These are phyloP conservation scores for Tetrapisispora nanseiensis DNA, from an alignment of 805 yeast genomes.

Conservation along the genomic window DNA sequence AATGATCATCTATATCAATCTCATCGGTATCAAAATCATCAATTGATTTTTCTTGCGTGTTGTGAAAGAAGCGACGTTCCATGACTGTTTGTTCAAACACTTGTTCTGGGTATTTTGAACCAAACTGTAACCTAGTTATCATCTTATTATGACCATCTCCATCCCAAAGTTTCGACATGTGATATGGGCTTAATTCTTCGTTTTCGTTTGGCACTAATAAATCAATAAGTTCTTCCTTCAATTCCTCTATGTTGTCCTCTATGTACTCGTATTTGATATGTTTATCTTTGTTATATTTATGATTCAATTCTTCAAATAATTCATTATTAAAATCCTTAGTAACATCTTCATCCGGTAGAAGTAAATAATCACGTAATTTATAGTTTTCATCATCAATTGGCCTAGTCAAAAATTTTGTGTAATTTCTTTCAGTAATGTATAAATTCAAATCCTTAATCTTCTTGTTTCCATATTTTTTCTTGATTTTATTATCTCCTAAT, in stretches of 20 bases:
- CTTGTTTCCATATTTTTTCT: not conserved
- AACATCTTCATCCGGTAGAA: constrained; percentile 23
- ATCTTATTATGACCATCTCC: constrained; percentile 18
- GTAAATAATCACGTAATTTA: constrained; percentile 6
- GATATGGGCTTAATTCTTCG: constrained; percentile 13
- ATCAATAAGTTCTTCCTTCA: constrained; percentile 4
- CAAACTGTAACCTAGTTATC: constrained; percentile 30
- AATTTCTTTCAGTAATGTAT: constrained; percentile 23
- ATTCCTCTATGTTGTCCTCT: not conserved
- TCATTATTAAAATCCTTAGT: constrained; percentile 13
- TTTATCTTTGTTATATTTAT: not conserved
- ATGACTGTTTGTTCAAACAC: constrained; percentile 24
- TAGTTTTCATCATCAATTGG: constrained; percentile 14
- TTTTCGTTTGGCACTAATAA: not conserved
- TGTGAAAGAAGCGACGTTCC: constrained; percentile 13
- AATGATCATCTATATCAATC: constrained; percentile 21
- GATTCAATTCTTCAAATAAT: not conserved
- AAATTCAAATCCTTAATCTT: constrained; percentile 7
- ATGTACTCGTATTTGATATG: not conserved
- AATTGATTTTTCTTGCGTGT: not conserved
- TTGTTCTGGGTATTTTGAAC: constrained; percentile 21
- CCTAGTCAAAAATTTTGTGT: constrained; percentile 13
- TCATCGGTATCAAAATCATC: not conserved
- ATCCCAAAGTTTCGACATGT: constrained; percentile 22
- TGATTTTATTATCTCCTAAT: not conserved